These are phyloP conservation scores for Flammula alnicola DNA, from an alignment of 1,284 basidiomycete genomes.

Conservation along the genomic window DNA sequence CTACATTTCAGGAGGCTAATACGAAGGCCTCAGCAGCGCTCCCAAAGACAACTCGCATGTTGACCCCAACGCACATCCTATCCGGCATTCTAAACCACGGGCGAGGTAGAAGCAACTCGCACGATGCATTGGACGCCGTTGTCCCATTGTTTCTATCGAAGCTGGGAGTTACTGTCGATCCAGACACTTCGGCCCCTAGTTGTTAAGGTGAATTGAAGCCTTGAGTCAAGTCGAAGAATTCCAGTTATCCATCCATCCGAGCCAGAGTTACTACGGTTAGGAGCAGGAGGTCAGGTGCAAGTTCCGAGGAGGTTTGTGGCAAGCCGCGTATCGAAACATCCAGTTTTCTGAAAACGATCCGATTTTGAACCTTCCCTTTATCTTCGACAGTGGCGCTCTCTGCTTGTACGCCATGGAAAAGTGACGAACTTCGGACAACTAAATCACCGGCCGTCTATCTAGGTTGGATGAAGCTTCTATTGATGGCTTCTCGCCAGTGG, in stretches of 20 bases:
- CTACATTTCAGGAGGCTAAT: constrained; percentile 3
- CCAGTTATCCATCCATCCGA: neutral
- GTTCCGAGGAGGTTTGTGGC: constrained; percentile 20
- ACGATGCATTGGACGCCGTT: constrained; percentile 24
- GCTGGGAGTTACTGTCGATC: constrained; percentile 26
- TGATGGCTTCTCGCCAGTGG: constrained; percentile 20
- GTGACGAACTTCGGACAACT: constrained; percentile 13
- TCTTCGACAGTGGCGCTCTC: constrained; percentile 15
- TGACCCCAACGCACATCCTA: constrained; percentile 43
- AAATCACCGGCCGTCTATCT: constrained; percentile 15
- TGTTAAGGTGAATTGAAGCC: constrained; percentile 11
- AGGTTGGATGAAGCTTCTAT: constrained; percentile 16
- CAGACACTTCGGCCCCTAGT: neutral
- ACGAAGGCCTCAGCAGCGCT: constrained; percentile 17
- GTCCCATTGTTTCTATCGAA: constrained; percentile 33
- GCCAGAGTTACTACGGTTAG: constrained; percentile 1
- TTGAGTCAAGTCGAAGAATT: constrained; percentile 24
- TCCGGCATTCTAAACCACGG: constrained; percentile 32
- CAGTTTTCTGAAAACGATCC: constrained; percentile 4
- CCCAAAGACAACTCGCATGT: constrained; percentile 23
- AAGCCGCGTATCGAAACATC: constrained; percentile 23
- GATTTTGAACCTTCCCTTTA: constrained; percentile 14
- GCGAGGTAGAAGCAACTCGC: constrained; percentile 22
- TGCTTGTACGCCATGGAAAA: constrained; percentile 8
- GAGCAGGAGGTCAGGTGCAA: neutral